Conservation (phyloP, 2,329 filamentous ascomycete genomes). For the Dactylonectria macrodidyma region DNA sequence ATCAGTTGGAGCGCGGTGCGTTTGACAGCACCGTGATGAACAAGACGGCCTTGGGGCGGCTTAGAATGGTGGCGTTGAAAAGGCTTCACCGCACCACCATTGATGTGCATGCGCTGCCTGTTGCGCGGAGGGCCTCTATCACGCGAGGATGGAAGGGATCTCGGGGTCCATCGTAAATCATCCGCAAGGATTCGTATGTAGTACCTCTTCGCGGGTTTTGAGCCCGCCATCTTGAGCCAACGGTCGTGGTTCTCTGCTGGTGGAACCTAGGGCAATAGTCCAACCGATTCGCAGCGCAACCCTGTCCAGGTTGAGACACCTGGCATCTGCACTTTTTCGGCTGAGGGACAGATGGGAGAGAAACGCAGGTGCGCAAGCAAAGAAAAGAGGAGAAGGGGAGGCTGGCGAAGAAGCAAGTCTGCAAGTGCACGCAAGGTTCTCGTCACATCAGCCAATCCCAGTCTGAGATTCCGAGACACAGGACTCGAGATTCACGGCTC, state of each 20-base stretch:
- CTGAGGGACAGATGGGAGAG: constrained; percentile 24
- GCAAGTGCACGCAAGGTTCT: constrained; percentile 47
- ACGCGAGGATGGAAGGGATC: constrained; percentile 32
- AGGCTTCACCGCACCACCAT: constrained; percentile 11
- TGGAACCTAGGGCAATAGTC: constrained; percentile 45
- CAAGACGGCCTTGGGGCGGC: neutral
- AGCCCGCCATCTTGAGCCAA: constrained; percentile 15
- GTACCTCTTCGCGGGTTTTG: constrained; percentile 44
- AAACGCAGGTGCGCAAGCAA: constrained; percentile 10
- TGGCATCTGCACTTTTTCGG: constrained; percentile 36
- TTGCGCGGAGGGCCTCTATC: constrained; percentile 18
- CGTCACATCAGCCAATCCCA: constrained; percentile 10
- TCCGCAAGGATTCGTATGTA: constrained; percentile 56
- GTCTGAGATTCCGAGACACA: constrained; percentile 9
- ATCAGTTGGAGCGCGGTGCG: neutral
- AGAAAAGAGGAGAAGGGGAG: constrained; percentile 13
- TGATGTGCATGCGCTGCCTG: constrained; percentile 11
- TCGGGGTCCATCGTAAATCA: constrained; percentile 51
- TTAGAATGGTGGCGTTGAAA: neutral
- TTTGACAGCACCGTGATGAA: neutral
- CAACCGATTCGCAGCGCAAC: constrained; percentile 35
- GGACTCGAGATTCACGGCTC: constrained; percentile 18
- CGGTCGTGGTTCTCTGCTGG: constrained; percentile 33
- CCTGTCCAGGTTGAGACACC: constrained; percentile 34
- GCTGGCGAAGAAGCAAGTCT: constrained; percentile 35